Base-by-base conservation (phyloP, 495 filamentous ascomycete genomes). In the Aspergillus sclerotiicarbonarius region DNA sequence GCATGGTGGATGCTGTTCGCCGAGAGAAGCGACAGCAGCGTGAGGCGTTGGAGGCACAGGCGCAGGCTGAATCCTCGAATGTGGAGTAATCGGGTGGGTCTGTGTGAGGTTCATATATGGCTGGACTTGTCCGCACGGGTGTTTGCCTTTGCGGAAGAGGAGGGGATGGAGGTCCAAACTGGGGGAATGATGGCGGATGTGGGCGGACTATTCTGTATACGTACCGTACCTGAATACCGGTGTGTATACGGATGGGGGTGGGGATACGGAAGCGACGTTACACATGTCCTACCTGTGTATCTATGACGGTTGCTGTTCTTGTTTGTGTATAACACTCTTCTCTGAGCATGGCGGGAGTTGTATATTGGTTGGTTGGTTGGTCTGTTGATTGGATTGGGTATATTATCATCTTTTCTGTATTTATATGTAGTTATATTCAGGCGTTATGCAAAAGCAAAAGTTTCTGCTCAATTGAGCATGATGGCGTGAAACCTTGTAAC, bases 21-120 rank as follows among this genome's bases (percentile, higher is more conserved):
- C 75, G 65, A 58, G 82, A 84, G 64, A 65, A 79, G 62, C 78
- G 88, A 56, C 84, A 84, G 55, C 74, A 71, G 70, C 73, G 87
- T 51, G 67, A 90, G 68, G 80, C 80, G 59, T 67, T 67, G 35
- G 82, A 76, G 61, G 67, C 69, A n/a, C 63, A 68, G 58, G 61
- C 19, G 50, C 68, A 72, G 56, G 71, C 72, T 43, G 52, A 75
- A 57, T 56, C 19, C 21, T 58, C 65, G 56, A 58, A 50, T 45
- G 47, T 71, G 58, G 58, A 64, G 48, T 63, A 46, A 46, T 32
- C 25, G 32, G 44, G 30, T 52, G 60, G 44, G 59, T 56, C 30
- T 44, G 51, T 59, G 25, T 56, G 35, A 16, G 21, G 31, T 33
- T 13, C 0, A 10, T 4, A 25, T 13, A 25, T 39, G 9, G 32